These are phyloP conservation scores for Flaveria brownii DNA, from an alignment of 129 eudicot genomes.

Conservation along the genomic window DNA sequence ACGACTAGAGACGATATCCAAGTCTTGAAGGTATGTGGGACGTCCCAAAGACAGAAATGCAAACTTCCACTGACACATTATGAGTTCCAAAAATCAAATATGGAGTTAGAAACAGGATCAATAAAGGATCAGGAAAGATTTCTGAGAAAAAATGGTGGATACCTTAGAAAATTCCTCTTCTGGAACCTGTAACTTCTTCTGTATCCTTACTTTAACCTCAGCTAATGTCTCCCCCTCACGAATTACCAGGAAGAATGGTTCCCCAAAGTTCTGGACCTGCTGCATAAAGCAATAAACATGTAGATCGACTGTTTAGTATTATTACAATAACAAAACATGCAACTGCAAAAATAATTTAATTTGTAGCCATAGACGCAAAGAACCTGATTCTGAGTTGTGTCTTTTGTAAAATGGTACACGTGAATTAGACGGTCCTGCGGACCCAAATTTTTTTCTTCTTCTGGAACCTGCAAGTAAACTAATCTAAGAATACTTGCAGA, in stretches of 20 bases:
- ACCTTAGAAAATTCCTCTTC: slow-evolving; percentile 93
- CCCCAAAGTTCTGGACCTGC: slow-evolving; percentile 78
- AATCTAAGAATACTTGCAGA: slow-evolving; percentile 21
- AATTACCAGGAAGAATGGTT: slow-evolving; percentile 74
- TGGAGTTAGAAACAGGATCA: slow-evolving; percentile 4
- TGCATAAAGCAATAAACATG: slow-evolving; percentile 22
- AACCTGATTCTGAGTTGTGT: slow-evolving; percentile 66
- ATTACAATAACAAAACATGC: background rate
- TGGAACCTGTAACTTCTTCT: slow-evolving; percentile 76
- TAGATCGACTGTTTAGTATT: background rate
- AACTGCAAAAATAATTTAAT: background rate
- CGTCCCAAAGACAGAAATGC: slow-evolving; percentile 78
- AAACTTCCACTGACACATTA: slow-evolving; percentile 73
- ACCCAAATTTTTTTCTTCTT: slow-evolving; percentile 77
- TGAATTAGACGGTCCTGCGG: slow-evolving; percentile 74
- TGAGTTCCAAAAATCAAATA: background rate
- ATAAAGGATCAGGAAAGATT: background rate
- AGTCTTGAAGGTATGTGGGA: slow-evolving; percentile 78
- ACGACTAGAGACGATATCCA: slow-evolving; percentile 64
- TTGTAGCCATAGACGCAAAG: slow-evolving; percentile 2
- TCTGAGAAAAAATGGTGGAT: background rate
- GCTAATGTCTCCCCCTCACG: slow-evolving; percentile 81
- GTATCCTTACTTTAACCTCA: slow-evolving; percentile 64
- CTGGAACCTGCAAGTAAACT: slow-evolving; percentile 57
- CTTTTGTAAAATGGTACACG: slow-evolving; percentile 71